Conservation (phyloP, 257 asterid species). For the Nicotiana attenuata region DNA sequence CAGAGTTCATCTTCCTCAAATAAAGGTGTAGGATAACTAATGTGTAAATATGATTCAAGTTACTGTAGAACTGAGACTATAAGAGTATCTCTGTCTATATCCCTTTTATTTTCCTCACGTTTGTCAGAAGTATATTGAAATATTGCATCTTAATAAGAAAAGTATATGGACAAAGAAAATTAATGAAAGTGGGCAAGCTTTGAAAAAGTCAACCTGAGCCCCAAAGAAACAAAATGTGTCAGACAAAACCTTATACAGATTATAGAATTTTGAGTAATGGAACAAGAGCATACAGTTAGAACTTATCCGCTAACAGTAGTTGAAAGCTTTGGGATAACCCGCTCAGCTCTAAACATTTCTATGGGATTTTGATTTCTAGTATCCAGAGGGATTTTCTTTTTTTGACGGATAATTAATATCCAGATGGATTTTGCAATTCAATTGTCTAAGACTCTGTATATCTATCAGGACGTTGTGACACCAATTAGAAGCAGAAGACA, state of each 20-base stretch:
- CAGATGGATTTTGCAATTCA: background rate
- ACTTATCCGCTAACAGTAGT: background rate
- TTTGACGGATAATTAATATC: no score
- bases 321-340: background rate
- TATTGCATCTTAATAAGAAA: background rate
- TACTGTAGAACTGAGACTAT: background rate
- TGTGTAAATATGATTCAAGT: background rate
- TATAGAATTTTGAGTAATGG: background rate
- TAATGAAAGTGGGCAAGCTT: background rate
- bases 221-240: background rate
- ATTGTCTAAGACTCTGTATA: background rate
- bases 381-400: background rate
- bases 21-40: background rate
- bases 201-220: background rate
- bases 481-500: background rate
- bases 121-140: background rate
- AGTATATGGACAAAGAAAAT: background rate
- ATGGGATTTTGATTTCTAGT: background rate
- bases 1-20: constrained; percentile 1
- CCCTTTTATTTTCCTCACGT: background rate
- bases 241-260: background rate
- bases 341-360: background rate
- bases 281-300: background rate
- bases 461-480: background rate
- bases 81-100: background rate